Base-by-base conservation (phyloP, 179 eudicot species). In the Beta corolliflora region DNA sequence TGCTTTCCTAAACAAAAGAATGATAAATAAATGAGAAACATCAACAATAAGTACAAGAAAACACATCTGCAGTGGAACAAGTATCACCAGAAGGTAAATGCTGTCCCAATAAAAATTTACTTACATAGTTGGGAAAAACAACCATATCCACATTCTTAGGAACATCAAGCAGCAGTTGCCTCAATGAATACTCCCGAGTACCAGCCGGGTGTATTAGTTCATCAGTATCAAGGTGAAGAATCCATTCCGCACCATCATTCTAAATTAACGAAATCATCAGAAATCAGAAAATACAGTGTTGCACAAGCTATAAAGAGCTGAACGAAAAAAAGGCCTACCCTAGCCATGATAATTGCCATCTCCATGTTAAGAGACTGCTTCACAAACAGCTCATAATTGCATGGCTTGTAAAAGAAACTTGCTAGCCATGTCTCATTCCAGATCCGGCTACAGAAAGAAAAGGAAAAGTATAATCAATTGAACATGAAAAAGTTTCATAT, bases 351-450 rank as follows among this genome's bases (percentile, higher is more conserved):
- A 41, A 95, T 92, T 59, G 97, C 98, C 99, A 94, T 95, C 84
- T 95, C 99, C 99, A 95, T 95, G 74, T 95, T 95, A 69, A 95
- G 91, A 71, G 97, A 90, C 78, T 95, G 99, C 89, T 95, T 95
- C 86, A 95, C 99, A 80, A 95, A 93, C 50, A 95, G 86, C 86
- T 95, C 99, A 73, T 95, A 90, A 84, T 95, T 95, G 89, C 99
- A 95, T 48, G 99, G 99, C 83, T 95, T 94, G 92, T 91, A 92
- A 82, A 93, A 93, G 89, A 93, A 93, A 84, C 91, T 87, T 36
- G 97, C 83, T 75, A 95, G 85, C 99, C 99, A 94, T 54, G 99
- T 94, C 85, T 95, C 99, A 71, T 95, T 95, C 99, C 99, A 95
- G 77, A 95, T 95, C 54, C 98, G 99, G 84, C 99, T 95, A 83